Percentiles rank a stretch among this genome's conserved stretches.
Conservation (phyloP, 2,329 filamentous ascomycete genomes). For the Trichoderma endophyticum region DNA sequence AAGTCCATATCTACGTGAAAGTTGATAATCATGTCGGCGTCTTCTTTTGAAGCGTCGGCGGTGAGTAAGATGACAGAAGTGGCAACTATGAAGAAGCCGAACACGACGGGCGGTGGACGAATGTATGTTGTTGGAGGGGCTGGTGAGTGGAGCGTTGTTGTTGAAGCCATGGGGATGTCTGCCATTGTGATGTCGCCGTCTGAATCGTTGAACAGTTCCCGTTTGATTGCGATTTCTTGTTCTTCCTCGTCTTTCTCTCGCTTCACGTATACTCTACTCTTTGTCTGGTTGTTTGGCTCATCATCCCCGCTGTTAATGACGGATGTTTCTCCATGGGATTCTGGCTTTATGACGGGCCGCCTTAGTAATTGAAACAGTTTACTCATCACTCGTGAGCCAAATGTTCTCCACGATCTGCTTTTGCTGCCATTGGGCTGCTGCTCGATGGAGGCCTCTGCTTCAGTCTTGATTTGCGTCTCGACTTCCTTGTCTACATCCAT, state of each 20-base stretch:
- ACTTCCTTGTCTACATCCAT: slow-evolving; percentile 24
- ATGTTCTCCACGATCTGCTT: not conserved
- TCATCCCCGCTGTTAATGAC: not conserved
- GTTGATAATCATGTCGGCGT: slow-evolving; percentile 35
- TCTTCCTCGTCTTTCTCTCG: slow-evolving; percentile 9
- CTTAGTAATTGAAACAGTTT: slow-evolving; percentile 1
- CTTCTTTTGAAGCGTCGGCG: slow-evolving; percentile 37
- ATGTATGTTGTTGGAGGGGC: slow-evolving; percentile 23
- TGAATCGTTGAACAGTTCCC: not conserved
- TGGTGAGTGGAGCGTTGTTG: not conserved
- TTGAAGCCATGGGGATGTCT: not conserved
- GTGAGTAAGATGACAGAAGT: slow-evolving; percentile 40
- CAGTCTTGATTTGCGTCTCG: slow-evolving; percentile 19
- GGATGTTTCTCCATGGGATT: not conserved
- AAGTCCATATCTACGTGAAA: slow-evolving; percentile 44
- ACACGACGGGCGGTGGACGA: slow-evolving; percentile 39
- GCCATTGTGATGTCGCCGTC: slow-evolving; percentile 16
- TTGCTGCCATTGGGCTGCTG: not conserved
- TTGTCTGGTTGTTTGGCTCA: not conserved
- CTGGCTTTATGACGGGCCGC: slow-evolving; percentile 1
- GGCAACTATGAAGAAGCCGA: slow-evolving; percentile 43
- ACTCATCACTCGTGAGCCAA: not conserved
- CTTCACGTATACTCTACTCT: not conserved
- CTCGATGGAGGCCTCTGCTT: not conserved
- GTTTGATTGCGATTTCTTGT: not conserved